A percentile compares a stretch with the other conserved stretches of the same genome.
phyloP scores from a whole-genome alignment of 768 basidiomycete genomes.

The Phaeotremella skinneri region DNA sequence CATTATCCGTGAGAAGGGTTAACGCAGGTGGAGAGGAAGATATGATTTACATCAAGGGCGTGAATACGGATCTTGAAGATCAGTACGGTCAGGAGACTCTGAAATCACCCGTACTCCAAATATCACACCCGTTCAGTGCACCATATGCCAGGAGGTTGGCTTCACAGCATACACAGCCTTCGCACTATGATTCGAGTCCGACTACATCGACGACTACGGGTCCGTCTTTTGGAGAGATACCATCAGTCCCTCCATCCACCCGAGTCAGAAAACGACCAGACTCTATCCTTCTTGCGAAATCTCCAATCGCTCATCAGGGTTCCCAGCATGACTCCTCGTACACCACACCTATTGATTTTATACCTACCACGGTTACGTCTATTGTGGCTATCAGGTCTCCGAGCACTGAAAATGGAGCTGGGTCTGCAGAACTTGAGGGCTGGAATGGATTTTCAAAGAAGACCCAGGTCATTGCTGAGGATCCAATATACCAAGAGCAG shows the following conservation, averaged over 20 bases:
- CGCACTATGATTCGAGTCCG: background rate
- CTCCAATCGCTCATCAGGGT: background rate
- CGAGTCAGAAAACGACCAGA: background rate
- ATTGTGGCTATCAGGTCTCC: constrained; percentile 13
- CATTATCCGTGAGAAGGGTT: constrained; percentile 9
- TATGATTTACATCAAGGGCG: background rate
- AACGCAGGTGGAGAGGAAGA: constrained; percentile 16
- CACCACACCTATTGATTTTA: background rate
- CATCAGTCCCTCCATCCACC: background rate
- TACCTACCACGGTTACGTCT: background rate
- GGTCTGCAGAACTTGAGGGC: constrained; percentile 4
- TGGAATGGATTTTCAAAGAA: constrained; percentile 12
- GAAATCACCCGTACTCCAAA: constrained; percentile 9
- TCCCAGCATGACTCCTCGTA: background rate
- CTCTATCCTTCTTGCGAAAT: background rate
- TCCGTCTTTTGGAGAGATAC: too few species aligned
- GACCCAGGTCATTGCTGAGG: background rate
- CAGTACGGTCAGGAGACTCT: background rate
- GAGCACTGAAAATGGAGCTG: background rate
- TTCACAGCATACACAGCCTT: background rate
- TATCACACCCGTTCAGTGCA: constrained; percentile 3
- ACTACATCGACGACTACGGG: background rate
- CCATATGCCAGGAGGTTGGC: background rate
- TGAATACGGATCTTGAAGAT: background rate
- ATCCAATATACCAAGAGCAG: background rate